Conservation (phyloP, 139 green algal species). For the Eudorina sp. region DNA sequence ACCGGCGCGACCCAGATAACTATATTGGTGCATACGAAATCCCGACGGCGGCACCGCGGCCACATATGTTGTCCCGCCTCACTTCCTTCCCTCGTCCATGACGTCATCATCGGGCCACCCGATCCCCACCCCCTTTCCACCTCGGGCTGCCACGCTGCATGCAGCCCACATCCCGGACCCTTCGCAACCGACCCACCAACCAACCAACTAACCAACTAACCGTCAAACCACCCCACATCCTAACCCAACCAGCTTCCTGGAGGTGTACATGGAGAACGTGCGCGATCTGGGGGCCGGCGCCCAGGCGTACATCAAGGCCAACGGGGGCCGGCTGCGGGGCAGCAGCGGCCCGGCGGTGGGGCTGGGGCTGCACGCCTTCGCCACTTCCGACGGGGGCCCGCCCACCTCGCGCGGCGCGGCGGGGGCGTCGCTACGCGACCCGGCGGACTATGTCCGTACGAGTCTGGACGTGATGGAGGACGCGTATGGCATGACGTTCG, state of each 20-base stretch:
- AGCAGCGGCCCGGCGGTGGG: not conserved
- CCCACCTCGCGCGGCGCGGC: not conserved
- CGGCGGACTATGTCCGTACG: slow-evolving; percentile 39
- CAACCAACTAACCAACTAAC: too few species aligned
- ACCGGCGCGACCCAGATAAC: too few species aligned
- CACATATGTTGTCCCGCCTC: too few species aligned
- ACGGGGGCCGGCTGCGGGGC: not conserved
- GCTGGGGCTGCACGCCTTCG: not conserved
- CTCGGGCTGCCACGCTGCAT: too few species aligned
- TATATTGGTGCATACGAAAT: too few species aligned
- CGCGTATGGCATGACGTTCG: slow-evolving; percentile 49
- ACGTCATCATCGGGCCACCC: too few species aligned
- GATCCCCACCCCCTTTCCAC: too few species aligned
- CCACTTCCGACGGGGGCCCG: not conserved
- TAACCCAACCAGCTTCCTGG: slow-evolving; percentile 64
- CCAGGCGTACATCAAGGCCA: slow-evolving; percentile 2
- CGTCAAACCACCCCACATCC: not conserved
- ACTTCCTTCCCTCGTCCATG: too few species aligned
- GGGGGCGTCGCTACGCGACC: not conserved
- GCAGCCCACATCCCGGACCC: too few species aligned
- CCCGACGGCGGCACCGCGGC: too few species aligned
- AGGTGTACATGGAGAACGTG: slow-evolving; percentile 72
- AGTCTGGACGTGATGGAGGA: slow-evolving; percentile 70
- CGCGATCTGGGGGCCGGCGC: slow-evolving; percentile 36
- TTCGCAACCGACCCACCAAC: too few species aligned